A percentile compares a stretch with the other conserved stretches of the same genome.
Conservation (phyloP, 2,329 filamentous ascomycete species). For the Coniochaeta sp. region DNA sequence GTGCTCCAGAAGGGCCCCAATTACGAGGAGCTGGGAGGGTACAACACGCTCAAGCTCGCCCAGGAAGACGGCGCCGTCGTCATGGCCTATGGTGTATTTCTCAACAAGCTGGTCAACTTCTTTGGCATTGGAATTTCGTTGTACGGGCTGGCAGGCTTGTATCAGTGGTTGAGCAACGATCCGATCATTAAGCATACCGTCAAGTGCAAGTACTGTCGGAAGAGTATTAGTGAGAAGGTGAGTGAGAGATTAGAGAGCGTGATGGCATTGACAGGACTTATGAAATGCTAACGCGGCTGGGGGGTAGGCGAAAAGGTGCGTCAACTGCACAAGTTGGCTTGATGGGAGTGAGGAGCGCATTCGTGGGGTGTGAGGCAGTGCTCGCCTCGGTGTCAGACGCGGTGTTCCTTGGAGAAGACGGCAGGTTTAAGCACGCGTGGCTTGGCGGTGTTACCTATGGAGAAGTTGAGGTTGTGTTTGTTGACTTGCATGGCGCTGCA, state of each 20-base stretch:
- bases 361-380: not conserved
- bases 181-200: slow-evolving; percentile 64
- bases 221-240: slow-evolving; percentile 56
- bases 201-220: slow-evolving; percentile 61
- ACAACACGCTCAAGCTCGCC: slow-evolving; percentile 64
- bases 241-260: slow-evolving; percentile 23
- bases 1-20: slow-evolving; percentile 52
- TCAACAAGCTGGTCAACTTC: slow-evolving; percentile 60
- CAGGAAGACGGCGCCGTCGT: slow-evolving; percentile 65
- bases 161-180: slow-evolving; percentile 53
- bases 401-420: not conserved
- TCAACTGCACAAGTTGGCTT: slow-evolving; percentile 44
- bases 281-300: not conserved
- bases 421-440: not conserved
- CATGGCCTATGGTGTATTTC: slow-evolving; percentile 60
- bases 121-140: slow-evolving; percentile 56
- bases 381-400: not conserved
- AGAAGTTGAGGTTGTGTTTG: not conserved
- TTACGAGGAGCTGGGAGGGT: slow-evolving; percentile 43
- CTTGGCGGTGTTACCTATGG: not conserved
- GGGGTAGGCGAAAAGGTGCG: slow-evolving; percentile 23
- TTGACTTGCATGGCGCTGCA: not conserved
- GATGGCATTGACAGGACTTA: too few species aligned
- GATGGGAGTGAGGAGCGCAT: slow-evolving; percentile 38
- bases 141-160: slow-evolving; percentile 55